These are phyloP conservation scores for Moricandia moricandioides DNA, from an alignment of 345 rosid species.

Conservation along the genomic window DNA sequence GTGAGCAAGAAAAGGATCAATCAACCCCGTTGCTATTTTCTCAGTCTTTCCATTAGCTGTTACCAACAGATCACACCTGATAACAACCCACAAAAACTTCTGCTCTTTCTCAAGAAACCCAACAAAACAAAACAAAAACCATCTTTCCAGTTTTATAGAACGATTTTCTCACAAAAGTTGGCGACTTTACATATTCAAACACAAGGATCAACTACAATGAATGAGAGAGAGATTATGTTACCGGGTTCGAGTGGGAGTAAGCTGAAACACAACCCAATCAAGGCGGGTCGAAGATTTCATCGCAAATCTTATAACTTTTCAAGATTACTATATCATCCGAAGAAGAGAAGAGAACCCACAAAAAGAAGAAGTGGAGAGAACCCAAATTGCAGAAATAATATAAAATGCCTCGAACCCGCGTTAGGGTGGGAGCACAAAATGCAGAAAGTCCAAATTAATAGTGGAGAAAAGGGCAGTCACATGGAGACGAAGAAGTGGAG, in stretches of 20 bases:
- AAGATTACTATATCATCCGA: slow-evolving; percentile 29
- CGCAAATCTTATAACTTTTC: slow-evolving; percentile 28
- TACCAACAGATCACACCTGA: slow-evolving; percentile 90
- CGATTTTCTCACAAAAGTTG: neutral
- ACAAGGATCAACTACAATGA: neutral
- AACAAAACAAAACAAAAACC: neutral
- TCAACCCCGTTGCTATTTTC: slow-evolving; percentile 86
- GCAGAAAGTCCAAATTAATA: slow-evolving; percentile 33
- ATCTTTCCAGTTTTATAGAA: neutral
- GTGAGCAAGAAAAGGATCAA: slow-evolving; percentile 88
- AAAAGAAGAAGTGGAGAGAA: neutral
- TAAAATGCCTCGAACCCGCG: neutral
- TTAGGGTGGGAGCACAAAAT: slow-evolving; percentile 8
- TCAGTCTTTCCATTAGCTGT: slow-evolving; percentile 73
- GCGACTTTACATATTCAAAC: neutral
- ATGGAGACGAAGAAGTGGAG: neutral
- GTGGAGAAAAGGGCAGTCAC: slow-evolving; percentile 4
- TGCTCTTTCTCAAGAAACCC: neutral
- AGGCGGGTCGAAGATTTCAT: slow-evolving; percentile 89
- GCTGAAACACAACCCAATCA: slow-evolving; percentile 84
- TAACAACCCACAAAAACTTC: neutral
- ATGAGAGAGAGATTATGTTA: slow-evolving; percentile 20
- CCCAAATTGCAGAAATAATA: neutral
- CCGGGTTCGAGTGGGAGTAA: slow-evolving; percentile 99
- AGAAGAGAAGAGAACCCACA: slow-evolving; percentile 9